phyloP scores from a whole-genome alignment of 331 rosid species.

The Cydonia oblonga region DNA sequence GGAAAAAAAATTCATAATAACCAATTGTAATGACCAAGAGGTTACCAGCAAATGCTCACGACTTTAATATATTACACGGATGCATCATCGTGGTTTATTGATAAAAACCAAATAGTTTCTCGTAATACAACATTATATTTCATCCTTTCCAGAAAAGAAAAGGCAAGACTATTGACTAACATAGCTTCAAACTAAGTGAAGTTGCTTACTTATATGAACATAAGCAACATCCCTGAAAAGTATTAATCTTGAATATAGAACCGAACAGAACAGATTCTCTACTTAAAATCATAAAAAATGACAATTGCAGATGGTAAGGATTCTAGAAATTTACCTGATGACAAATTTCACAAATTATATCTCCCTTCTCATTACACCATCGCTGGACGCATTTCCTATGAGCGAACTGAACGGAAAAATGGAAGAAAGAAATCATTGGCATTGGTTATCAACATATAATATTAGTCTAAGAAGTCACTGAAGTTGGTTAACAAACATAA shows the following conservation, averaged over 20 bases:
- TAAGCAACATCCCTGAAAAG: neutral
- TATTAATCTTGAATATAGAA: neutral
- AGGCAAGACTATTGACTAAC: neutral
- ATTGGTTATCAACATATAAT: neutral
- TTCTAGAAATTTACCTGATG: conserved; percentile 54
- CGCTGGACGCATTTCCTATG: conserved; percentile 96
- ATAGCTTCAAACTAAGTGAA: neutral
- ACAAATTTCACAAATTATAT: conserved; percentile 83
- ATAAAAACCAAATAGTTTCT: neutral
- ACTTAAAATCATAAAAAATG: neutral
- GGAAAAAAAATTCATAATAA: neutral
- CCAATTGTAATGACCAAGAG: neutral
- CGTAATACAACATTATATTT: neutral
- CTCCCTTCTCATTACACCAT: conserved; percentile 99
- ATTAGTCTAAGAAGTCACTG: neutral
- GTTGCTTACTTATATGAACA: neutral
- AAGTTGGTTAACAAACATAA: neutral
- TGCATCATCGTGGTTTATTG: neutral
- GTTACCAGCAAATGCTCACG: neutral
- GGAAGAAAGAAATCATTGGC: neutral
- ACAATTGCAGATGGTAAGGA: neutral
- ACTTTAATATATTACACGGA: neutral
- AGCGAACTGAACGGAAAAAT: conserved; percentile 50
- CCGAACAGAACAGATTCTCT: neutral
- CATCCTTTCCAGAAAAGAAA: neutral